Conservation (phyloP, 495 filamentous ascomycete species). For the Opeltia flavorubescens region DNA sequence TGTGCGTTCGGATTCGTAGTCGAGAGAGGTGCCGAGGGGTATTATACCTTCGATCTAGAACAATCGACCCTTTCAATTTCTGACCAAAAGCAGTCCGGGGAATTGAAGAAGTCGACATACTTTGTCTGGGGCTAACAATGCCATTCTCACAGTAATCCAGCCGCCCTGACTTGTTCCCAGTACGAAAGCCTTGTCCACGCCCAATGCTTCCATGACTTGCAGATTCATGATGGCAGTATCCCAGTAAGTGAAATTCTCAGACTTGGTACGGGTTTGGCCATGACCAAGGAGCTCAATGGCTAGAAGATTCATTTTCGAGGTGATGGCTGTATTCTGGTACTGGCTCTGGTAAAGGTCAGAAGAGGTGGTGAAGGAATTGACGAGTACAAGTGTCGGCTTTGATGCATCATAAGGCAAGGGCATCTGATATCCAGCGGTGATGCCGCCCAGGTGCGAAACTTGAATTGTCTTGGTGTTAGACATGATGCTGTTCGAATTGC, state of each 20-base stretch:
- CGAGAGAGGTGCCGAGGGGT: slow-evolving; percentile 48
- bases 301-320: slow-evolving; percentile 28
- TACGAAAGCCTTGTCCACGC: slow-evolving; percentile 39
- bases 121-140: slow-evolving; percentile 42
- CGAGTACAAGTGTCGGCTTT: slow-evolving; percentile 26
- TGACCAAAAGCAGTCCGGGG: too few relatives aligned
- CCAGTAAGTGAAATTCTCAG: slow-evolving; percentile 37
- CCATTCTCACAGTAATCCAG: slow-evolving; percentile 47
- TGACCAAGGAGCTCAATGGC: slow-evolving; percentile 40
- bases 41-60: slow-evolving; percentile 44
- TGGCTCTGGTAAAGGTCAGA: slow-evolving; percentile 21
- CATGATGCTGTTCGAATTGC: too few relatives aligned
- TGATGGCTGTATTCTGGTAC: slow-evolving; percentile 17
- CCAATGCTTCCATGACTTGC: slow-evolving; percentile 37
- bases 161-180: slow-evolving; percentile 51
- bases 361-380: slow-evolving; percentile 26
- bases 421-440: slow-evolving; percentile 23
- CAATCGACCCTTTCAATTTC: too few relatives aligned
- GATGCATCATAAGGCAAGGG: slow-evolving; percentile 19
- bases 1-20: slow-evolving; percentile 41
- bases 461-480: slow-evolving; percentile 16
- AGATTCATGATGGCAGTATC: slow-evolving; percentile 36
- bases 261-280: slow-evolving; percentile 27
- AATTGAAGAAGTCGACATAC: slow-evolving; percentile 16
- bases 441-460: slow-evolving; percentile 27